Percentiles rank a stretch among this genome's conserved stretches.
Evolutionary conservation across 495 filamentous ascomycete genomes (phyloP).

Genomic region (Penicillium fimorum): DNA sequence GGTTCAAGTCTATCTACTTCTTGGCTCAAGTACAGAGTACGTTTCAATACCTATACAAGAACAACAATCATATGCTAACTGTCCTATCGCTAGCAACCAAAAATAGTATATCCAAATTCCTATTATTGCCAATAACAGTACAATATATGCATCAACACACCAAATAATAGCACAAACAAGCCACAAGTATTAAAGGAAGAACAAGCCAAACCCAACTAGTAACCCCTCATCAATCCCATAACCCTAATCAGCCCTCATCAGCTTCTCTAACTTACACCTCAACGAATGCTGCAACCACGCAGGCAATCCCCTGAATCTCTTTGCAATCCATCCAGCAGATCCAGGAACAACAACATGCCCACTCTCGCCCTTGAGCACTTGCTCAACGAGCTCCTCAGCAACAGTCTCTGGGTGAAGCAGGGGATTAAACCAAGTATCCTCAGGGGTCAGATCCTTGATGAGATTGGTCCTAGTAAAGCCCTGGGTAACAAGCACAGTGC

Average conservation of each 20-base stretch:
- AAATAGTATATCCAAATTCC: background rate
- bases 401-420: slow-evolving; percentile 61
- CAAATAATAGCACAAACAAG: background rate
- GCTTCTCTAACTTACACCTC: slow-evolving; percentile 31
- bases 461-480: slow-evolving; percentile 61
- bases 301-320: slow-evolving; percentile 37
- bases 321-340: slow-evolving; percentile 30
- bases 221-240: too few relatives aligned
- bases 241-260: slow-evolving; percentile 28
- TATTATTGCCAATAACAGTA: background rate
- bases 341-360: slow-evolving; percentile 57
- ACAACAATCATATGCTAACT: background rate
- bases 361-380: slow-evolving; percentile 57
- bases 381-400: slow-evolving; percentile 59
- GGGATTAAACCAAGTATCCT: slow-evolving; percentile 55
- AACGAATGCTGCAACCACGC: slow-evolving; percentile 43
- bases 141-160: background rate
- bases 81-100: background rate
- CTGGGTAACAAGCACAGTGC: slow-evolving; percentile 65
- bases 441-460: slow-evolving; percentile 56
- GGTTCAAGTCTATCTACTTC: background rate
- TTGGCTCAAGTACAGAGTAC: background rate
- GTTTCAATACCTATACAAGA: background rate
- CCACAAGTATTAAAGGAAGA: background rate
- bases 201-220: too few relatives aligned